Evolutionary conservation across 805 yeast species (phyloP), one percentile per base, ranked within the genome.

Genomic region (Suhomyces prunicola): DNA sequence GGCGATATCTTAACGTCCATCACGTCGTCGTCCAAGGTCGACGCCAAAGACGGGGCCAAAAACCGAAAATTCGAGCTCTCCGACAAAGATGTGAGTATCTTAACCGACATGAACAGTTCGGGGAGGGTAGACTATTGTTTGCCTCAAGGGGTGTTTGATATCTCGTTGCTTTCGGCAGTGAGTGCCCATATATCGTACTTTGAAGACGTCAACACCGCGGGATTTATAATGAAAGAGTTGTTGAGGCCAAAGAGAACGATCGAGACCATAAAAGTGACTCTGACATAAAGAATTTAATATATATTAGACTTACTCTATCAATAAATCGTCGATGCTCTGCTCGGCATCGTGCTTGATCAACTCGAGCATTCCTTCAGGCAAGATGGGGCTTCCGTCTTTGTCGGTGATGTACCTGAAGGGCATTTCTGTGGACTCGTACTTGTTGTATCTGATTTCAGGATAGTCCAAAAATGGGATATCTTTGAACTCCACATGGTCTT

Each of bases 361-460:
- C 31, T 86, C 86, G 52, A 90, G 73, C 98, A 93, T 93, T 0
- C 98, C 98, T 52, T 81, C 80, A 0, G 99, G 99, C 64, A 93
- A 76, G 9, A 94, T 88, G 1, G 99, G 98, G 55, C 81, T 79
- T 3, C 82, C 83, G 1, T 78, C 60, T 0, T 63, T 67, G 60
- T 88, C 88, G 54, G 85, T 71, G 15, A 93, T 87, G 63, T 93
- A 93, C 65, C 99, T 80, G 74, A 93, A 93, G 2, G 99, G 99
- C 99, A 93, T 93, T 66, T 93, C 97, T 0, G 97, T 91, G 3
- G 96, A 88, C 70, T 94, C 99, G 64, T 88, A 83, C 67, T 86
- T 87, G 70, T 78, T 86, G 74, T 88, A 93, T 66, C 90, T 83
- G 60, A 93, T 87, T 70, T 93, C 98, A 3, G 99, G 99, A 66